These are phyloP conservation scores for Blepharisma japonicum DNA, from an alignment of 73 alveolate species.

Conservation along the genomic window DNA sequence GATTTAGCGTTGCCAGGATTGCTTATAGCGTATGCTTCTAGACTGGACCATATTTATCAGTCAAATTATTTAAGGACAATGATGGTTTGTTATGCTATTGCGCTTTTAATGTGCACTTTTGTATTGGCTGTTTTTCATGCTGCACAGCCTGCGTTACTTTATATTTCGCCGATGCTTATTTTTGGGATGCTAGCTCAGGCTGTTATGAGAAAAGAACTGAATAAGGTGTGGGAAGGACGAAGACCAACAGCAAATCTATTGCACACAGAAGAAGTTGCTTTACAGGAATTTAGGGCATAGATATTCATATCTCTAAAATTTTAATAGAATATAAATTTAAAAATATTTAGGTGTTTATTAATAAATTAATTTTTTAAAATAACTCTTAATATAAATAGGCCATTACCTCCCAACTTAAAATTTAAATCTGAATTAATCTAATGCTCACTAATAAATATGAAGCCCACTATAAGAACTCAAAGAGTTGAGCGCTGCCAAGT, in stretches of 20 bases:
- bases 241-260: too few species aligned
- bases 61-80: constrained; percentile 34
- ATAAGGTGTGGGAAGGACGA: background rate
- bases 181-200: background rate
- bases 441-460: background rate
- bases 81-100: constrained; percentile 33
- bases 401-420: too few species aligned
- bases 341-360: too few species aligned
- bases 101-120: constrained; percentile 34
- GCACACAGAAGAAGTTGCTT: too few species aligned
- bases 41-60: constrained; percentile 59
- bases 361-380: too few species aligned
- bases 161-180: constrained; percentile 36
- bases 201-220: background rate
- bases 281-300: too few species aligned
- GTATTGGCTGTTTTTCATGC: constrained; percentile 31
- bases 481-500: constrained; percentile 15
- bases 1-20: constrained; percentile 96
- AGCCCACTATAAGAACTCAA: constrained; percentile 26
- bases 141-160: constrained; percentile 56
- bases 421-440: too few species aligned
- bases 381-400: too few species aligned
- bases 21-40: constrained; percentile 76
- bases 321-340: too few species aligned
- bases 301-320: too few species aligned